Conservation (phyloP, 306 rosid species). For the Dryas alaskensis region DNA sequence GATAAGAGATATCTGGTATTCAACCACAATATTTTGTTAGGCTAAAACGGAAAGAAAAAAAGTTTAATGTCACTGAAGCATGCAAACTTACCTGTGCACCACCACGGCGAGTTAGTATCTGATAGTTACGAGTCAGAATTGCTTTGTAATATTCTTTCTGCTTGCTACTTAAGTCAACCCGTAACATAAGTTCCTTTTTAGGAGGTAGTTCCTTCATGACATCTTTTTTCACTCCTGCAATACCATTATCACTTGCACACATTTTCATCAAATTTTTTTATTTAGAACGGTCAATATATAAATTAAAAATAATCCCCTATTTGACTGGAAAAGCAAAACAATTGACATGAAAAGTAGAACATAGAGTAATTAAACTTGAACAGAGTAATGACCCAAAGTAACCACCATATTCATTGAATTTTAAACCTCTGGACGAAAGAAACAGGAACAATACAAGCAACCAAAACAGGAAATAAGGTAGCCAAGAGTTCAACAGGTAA, state of each 20-base stretch:
- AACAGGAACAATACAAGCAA: no score
- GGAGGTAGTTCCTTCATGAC: constrained; percentile 99
- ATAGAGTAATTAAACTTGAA: background rate
- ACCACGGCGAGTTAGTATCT: constrained; percentile 90
- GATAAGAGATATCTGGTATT: constrained; percentile 87
- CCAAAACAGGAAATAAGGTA: background rate
- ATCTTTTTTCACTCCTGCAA: constrained; percentile 95
- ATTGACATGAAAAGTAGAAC: background rate
- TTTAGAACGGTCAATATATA: background rate
- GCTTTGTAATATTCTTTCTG: constrained; percentile 98
- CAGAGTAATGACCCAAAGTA: background rate
- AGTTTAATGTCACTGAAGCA: constrained; percentile 14
- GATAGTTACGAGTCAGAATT: constrained; percentile 95
- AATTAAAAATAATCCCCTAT: background rate
- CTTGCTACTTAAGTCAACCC: constrained; percentile 86
- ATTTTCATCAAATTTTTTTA: constrained; percentile 7
- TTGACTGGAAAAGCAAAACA: background rate
- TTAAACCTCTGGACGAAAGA: background rate
- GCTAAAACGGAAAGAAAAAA: constrained; percentile 10
- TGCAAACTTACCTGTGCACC: constrained; percentile 78
- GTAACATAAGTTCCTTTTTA: constrained; percentile 91
- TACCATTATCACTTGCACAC: constrained; percentile 27
- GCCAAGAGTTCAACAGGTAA: no score
- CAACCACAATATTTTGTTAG: constrained; percentile 23
- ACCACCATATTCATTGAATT: background rate